Base-by-base conservation (phyloP, 371 early-diverging fungal species). In the Cokeromyces recurvatus region DNA sequence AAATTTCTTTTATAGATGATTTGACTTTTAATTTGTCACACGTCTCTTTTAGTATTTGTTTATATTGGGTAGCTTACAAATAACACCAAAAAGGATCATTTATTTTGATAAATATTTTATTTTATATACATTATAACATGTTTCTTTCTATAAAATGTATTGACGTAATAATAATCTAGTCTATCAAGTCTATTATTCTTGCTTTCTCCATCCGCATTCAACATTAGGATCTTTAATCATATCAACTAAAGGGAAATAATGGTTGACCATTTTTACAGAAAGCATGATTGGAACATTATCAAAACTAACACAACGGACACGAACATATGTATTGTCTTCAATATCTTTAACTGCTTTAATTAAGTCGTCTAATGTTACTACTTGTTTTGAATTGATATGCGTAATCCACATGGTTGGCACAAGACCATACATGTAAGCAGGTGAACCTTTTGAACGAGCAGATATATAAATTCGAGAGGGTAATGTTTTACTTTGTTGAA, bases 331-430 rank as follows among this genome's bases (percentile, higher is more conserved):
- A 43, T 86, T 87, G 36, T 83, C 81, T 14, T 73, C 55, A 20
- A 82, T 66, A 16, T 80, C 71, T 40, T 80, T 78, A 9, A 91
- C 85, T 4, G 81, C 87, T 7, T 36, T 53, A 44, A 84, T 58
- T 23, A 86, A 63, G 21, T 81, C 81, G 64, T 83, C 85, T 25
- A 86, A 62, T 23, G 81, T 78, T 0, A 70, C 71, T 1, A 84
- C 84, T n/a, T 77, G 57, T 9, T 66, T 64, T 6, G 74, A 74
- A 34, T 89, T 83, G 54, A 89, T 77, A 48, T 86, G 84, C 0
- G 83, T 84, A 53, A 92, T 79, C 85, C 87, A 90, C 67, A 79
- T 85, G 1, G 94, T 93, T 4, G 90, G 84, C 38, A 64, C 76
- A 54, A 93, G 64, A 17, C 85, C 89, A 55, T 90, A 91, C 85